These are phyloP conservation scores for Noccaea caerulescens DNA, from an alignment of 345 rosid genomes.

Conservation along the genomic window DNA sequence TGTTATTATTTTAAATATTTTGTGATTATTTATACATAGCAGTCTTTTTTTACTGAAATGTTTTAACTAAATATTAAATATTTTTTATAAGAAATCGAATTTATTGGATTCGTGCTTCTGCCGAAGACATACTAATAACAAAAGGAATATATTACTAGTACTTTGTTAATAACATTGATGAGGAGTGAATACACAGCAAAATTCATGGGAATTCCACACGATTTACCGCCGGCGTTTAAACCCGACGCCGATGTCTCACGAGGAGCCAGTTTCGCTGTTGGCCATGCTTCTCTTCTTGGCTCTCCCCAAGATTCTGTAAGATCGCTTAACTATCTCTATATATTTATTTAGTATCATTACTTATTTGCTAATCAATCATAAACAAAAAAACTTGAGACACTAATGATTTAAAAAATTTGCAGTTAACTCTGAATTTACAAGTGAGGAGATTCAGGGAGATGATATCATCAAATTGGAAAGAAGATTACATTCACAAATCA, in stretches of 20 bases:
- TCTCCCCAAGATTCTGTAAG: constrained; percentile 26
- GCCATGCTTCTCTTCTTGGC: constrained; percentile 30
- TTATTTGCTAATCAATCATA: not conserved
- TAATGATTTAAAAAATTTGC: not conserved
- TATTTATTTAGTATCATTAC: not conserved
- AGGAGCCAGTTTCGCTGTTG: constrained; percentile 41
- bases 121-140: no score
- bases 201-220: constrained; percentile 35
- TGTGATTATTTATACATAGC: no score
- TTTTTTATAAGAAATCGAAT: not conserved
- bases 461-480: constrained; percentile 30
- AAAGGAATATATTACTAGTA: no score
- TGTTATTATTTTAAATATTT: no score
- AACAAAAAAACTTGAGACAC: no score
- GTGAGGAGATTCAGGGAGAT: constrained; percentile 16
- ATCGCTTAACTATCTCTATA: not conserved
- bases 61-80: no score
- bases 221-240: constrained; percentile 25
- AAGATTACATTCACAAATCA: constrained; percentile 1
- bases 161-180: not conserved
- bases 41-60: no score
- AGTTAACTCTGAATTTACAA: constrained; percentile 37
- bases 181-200: constrained; percentile 27
- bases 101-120: no score
- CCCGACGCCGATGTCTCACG: constrained; percentile 28